These are phyloP conservation scores for Penicillium soppii DNA, from an alignment of 495 filamentous ascomycete species.

Conservation along the genomic window DNA sequence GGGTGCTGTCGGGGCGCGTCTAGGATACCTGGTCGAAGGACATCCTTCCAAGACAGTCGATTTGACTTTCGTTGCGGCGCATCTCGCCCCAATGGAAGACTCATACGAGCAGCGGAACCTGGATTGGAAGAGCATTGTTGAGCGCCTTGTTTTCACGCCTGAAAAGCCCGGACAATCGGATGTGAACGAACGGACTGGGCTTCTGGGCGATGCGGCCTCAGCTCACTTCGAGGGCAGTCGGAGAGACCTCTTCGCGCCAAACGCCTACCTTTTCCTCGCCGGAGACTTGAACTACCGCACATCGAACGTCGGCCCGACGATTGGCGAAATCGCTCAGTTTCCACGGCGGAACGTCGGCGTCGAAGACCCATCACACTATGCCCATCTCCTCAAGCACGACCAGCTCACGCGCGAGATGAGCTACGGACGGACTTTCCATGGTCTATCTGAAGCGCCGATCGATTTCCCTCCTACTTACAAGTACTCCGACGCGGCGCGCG, in stretches of 20 bases:
- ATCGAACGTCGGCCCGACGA: conserved; percentile 54
- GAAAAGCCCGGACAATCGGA: conserved; percentile 4
- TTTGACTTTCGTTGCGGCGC: conserved; percentile 83
- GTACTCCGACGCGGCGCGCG: conserved; percentile 51
- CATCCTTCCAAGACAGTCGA: conserved; percentile 46
- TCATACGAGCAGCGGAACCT: conserved; percentile 68
- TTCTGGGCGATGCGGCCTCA: conserved; percentile 33
- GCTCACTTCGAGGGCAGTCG: conserved; percentile 17
- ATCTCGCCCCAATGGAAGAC: conserved; percentile 83
- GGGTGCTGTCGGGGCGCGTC: conserved; percentile 77
- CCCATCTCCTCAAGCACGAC: conserved; percentile 66
- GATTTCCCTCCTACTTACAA: conserved; percentile 94
- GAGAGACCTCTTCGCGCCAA: conserved; percentile 66
- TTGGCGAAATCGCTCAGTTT: conserved; percentile 52
- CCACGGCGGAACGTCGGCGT: conserved; percentile 56
- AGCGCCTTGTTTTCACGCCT: conserved; percentile 67
- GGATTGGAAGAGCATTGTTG: conserved; percentile 82
- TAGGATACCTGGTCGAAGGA: conserved; percentile 51
- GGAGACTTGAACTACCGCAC: conserved; percentile 97
- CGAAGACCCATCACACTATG: conserved; percentile 51
- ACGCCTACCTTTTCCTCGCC: conserved; percentile 76
- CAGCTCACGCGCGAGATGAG: conserved; percentile 71
- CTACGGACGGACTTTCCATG: conserved; percentile 67
- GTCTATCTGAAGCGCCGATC: conserved; percentile 70
- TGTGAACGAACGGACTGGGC: conserved; percentile 39